phyloP scores from a whole-genome alignment of 2,329 filamentous ascomycete genomes.

The Calonectria honghensis region DNA sequence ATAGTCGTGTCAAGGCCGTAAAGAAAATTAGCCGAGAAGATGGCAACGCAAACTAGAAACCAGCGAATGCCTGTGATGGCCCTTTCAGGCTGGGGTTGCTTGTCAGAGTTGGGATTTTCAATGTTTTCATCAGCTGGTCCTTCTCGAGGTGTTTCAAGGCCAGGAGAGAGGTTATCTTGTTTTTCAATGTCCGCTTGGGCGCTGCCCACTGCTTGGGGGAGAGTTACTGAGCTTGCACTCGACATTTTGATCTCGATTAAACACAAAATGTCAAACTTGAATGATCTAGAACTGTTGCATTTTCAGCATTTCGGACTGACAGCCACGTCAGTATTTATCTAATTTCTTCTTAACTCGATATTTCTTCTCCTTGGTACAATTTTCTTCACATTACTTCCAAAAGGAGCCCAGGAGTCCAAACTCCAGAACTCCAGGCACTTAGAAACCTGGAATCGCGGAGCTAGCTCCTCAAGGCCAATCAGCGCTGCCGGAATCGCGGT shows the following conservation, averaged over 20 bases:
- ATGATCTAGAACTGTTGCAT: background rate
- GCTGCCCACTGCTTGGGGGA: background rate
- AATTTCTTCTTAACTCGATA: background rate
- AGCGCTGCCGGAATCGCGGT: constrained; percentile 35
- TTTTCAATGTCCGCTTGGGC: constrained; percentile 33
- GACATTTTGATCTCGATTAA: background rate
- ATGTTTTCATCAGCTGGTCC: constrained; percentile 11
- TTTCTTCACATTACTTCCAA: constrained; percentile 2
- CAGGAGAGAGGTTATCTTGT: background rate
- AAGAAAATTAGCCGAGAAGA: constrained; percentile 49
- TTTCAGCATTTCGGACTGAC: background rate
- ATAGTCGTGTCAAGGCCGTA: constrained; percentile 50
- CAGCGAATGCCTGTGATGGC: constrained; percentile 45
- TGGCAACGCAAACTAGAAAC: constrained; percentile 46
- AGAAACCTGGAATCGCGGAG: constrained; percentile 24
- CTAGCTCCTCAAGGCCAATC: constrained; percentile 10
- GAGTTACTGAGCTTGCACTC: constrained; percentile 23
- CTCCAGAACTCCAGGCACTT: constrained; percentile 35
- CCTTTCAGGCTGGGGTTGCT: constrained; percentile 31
- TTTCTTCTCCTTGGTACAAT: background rate
- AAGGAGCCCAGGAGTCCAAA: constrained; percentile 30
- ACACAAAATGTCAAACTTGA: background rate
- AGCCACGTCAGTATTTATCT: constrained; percentile 33
- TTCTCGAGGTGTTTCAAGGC: background rate
- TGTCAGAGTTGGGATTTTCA: constrained; percentile 20